phyloP scores from a whole-genome alignment of 352 stramenopile species.

The Pilasporangium apinafurcum region DNA sequence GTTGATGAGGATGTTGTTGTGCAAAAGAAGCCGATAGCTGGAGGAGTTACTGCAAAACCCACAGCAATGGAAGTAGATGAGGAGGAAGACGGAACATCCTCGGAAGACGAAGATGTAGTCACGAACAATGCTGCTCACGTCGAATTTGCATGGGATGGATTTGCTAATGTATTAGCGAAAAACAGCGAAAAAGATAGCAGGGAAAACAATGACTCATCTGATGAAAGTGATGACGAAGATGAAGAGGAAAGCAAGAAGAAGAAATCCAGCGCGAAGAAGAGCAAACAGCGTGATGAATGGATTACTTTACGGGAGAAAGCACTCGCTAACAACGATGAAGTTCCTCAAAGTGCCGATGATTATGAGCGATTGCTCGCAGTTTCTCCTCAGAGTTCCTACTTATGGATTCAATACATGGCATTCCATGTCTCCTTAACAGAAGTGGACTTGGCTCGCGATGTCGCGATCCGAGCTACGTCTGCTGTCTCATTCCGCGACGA shows the following conservation, averaged over 20 bases:
- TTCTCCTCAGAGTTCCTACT: slow-evolving; percentile 92
- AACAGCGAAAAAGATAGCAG: slow-evolving; percentile 29
- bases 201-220: slow-evolving; percentile 39
- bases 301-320: slow-evolving; percentile 91
- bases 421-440: slow-evolving; percentile 95
- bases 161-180: slow-evolving; percentile 59
- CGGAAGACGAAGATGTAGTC: slow-evolving; percentile 54
- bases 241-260: slow-evolving; percentile 43
- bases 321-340: slow-evolving; percentile 89
- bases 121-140: slow-evolving; percentile 22
- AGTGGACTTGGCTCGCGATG: slow-evolving; percentile 88
- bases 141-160: slow-evolving; percentile 86
- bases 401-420: slow-evolving; percentile 98
- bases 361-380: slow-evolving; percentile 94
- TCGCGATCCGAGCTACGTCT: slow-evolving; percentile 90
- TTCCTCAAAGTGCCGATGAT: slow-evolving; percentile 90
- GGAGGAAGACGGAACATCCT: slow-evolving; percentile 44
- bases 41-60: not conserved
- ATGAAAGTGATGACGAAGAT: slow-evolving; percentile 35
- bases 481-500: slow-evolving; percentile 94
- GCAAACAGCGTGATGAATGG: slow-evolving; percentile 93
- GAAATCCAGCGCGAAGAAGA: slow-evolving; percentile 86
- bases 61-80: slow-evolving; percentile 36
- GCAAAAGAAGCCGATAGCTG: slow-evolving; percentile 44
- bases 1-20: slow-evolving; percentile 33